A percentile compares a stretch with the other conserved stretches of the same genome.
Evolutionary conservation across 2,329 filamentous ascomycete species (phyloP).

Genomic region (Aaosphaeria pasadenensis): DNA sequence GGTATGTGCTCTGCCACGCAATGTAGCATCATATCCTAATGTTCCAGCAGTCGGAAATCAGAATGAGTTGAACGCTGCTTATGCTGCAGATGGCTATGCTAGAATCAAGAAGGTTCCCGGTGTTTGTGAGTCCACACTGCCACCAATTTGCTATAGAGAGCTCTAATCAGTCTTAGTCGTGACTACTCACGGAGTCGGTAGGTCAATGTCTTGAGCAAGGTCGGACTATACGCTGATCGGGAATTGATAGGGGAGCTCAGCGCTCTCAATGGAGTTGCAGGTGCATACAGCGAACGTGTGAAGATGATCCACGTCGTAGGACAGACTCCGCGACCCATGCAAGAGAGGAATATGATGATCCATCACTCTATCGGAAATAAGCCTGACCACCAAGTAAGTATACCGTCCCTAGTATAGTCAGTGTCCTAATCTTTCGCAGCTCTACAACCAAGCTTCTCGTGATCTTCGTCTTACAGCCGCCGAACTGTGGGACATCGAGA

Average conservation of each 20-base stretch:
- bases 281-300: slow-evolving; percentile 43
- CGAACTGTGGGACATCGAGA: slow-evolving; percentile 39
- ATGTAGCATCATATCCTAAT: background rate
- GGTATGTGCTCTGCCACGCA: slow-evolving; percentile 5
- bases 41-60: slow-evolving; percentile 46
- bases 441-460: slow-evolving; percentile 41
- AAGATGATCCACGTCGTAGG: slow-evolving; percentile 47
- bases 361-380: slow-evolving; percentile 43
- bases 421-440: slow-evolving; percentile 4
- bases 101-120: slow-evolving; percentile 51
- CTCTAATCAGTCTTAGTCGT: slow-evolving; percentile 35
- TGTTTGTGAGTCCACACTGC: slow-evolving; percentile 16
- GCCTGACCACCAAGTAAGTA: slow-evolving; percentile 37
- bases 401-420: background rate
- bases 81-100: slow-evolving; percentile 58
- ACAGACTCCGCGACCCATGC: slow-evolving; percentile 42
- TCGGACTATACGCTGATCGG: background rate
- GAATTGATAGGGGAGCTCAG: slow-evolving; percentile 35
- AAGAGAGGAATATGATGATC: slow-evolving; percentile 44
- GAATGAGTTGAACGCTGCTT: slow-evolving; percentile 59
- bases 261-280: slow-evolving; percentile 46
- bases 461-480: slow-evolving; percentile 39
- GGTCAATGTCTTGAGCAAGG: background rate
- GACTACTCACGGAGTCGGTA: slow-evolving; percentile 60
- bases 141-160: background rate